Base-by-base conservation (phyloP, 1,139 yeast genomes). In the Blastobotrys elegans region DNA sequence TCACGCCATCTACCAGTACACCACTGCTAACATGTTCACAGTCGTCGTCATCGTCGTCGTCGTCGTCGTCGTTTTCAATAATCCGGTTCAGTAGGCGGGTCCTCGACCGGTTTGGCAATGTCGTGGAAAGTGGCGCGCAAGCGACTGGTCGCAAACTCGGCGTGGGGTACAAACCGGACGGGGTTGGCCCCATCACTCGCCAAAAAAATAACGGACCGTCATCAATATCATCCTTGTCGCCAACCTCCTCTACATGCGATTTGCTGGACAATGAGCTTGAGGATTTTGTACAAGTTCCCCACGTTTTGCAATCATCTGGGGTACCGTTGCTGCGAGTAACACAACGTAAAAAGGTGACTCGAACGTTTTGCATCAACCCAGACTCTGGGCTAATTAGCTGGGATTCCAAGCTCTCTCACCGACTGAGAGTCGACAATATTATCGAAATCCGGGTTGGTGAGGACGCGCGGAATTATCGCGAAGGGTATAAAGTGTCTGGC, bases 401-500 rank as follows among this genome's bases (percentile, higher is more conserved):
- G 85, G 77, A 74, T 50, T 66, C 59, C 16, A 60, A 69, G 51
- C 62, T 73, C 30, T 62, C 73, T 13, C 75, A 78, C 20, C 73
- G 69, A 41, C 71, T 89, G 50, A 70, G 75, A n/a, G 70, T 88
- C 14, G 96, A 86, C 61, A 79, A 80, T 48, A 84, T 92, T 37
- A 79, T 80, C 54, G 82, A 80, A 49, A 75, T 88, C 1, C 69
- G 89, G 47, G 71, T 75, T 10, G 88, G 82, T 10, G 75, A 73
- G 13, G 84, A 84, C 56, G 97, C 96, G 1, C 73, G 77, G 24
- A 84, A 85, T 53, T 90, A 88, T 60, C 71, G 96, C 50, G 96
- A 90, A 59, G 95, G 87, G 63, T 76, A 86, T 53, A 82, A 83
- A 41, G 76, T 89, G 1, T 77, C 90, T 1, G 70, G 78, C 41